A percentile compares a stretch with the other conserved stretches of the same genome.
Evolutionary conservation across 2,329 filamentous ascomycete species (phyloP).

Genomic region (Arthrobotrys iridis): DNA sequence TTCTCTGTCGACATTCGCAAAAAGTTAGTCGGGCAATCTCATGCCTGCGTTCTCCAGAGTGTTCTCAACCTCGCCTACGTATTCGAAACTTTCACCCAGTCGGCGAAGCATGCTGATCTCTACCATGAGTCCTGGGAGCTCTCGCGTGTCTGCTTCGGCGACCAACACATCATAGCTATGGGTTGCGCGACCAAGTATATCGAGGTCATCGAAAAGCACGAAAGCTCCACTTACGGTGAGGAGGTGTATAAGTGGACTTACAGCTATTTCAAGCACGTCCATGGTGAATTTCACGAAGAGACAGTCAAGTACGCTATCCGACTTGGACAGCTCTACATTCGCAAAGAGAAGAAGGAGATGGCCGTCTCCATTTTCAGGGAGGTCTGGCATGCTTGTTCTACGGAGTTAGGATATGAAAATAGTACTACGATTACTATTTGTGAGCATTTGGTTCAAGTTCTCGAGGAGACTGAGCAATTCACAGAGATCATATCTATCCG

Average conservation of each 20-base stretch:
- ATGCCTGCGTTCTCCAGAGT: slow-evolving; percentile 16
- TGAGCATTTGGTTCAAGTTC: slow-evolving; percentile 24
- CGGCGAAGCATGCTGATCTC: slow-evolving; percentile 20
- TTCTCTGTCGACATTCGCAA: slow-evolving; percentile 27
- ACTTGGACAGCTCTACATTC: slow-evolving; percentile 13
- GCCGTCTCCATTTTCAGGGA: slow-evolving; percentile 21
- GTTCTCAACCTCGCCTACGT: slow-evolving; percentile 23
- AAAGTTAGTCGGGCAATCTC: slow-evolving; percentile 5
- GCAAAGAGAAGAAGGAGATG: slow-evolving; percentile 23
- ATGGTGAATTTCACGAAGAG: slow-evolving; percentile 19
- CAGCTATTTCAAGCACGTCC: slow-evolving; percentile 20
- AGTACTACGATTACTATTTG: slow-evolving; percentile 18
- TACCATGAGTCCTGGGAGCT: slow-evolving; percentile 31
- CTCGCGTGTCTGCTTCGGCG: slow-evolving; percentile 16
- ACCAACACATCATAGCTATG: not conserved
- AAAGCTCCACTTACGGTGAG: not conserved
- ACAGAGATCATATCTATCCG: slow-evolving; percentile 25
- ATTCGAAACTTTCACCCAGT: slow-evolving; percentile 15
- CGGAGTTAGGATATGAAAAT: not conserved
- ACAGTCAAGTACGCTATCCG: slow-evolving; percentile 21
- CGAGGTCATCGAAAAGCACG: slow-evolving; percentile 14
- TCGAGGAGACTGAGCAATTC: slow-evolving; percentile 32
- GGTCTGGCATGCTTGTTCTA: slow-evolving; percentile 11
- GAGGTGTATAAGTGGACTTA: slow-evolving; percentile 41
- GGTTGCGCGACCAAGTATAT: slow-evolving; percentile 25